phyloP scores from a whole-genome alignment of 2,329 filamentous ascomycete species.

The Didymella exigua region DNA sequence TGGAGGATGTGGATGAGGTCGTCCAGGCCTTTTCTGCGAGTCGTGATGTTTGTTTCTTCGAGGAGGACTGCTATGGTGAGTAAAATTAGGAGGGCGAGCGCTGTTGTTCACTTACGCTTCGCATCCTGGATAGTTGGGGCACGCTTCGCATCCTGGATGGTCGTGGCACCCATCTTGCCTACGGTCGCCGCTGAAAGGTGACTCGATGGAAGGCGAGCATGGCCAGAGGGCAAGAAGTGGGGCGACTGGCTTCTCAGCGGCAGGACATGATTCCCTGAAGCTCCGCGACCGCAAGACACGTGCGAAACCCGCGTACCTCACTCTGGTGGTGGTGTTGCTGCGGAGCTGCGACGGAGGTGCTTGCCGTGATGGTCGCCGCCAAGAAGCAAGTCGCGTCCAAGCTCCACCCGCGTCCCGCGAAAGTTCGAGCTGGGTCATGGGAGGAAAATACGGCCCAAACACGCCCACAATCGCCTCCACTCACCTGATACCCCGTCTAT shows the following conservation, averaged over 20 bases:
- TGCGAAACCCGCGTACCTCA: not conserved
- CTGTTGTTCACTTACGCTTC: slow-evolving; percentile 33
- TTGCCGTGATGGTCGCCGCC: slow-evolving; percentile 11
- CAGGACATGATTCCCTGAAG: not conserved
- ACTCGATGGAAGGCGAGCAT: slow-evolving; percentile 15
- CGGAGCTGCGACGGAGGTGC: slow-evolving; percentile 29
- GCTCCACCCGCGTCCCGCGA: slow-evolving; percentile 34
- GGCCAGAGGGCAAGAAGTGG: slow-evolving; percentile 2
- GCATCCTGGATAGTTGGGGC: slow-evolving; percentile 45
- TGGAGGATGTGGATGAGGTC: slow-evolving; percentile 63
- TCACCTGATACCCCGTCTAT: slow-evolving; percentile 5
- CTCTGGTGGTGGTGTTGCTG: slow-evolving; percentile 15
- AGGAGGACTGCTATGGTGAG: slow-evolving; percentile 39
- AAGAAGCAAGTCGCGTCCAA: slow-evolving; percentile 29
- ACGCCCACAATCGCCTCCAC: slow-evolving; percentile 12
- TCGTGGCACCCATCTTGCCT: slow-evolving; percentile 38
- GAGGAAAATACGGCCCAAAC: slow-evolving; percentile 32
- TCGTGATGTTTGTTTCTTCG: slow-evolving; percentile 40
- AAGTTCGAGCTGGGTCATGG: slow-evolving; percentile 29
- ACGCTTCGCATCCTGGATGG: slow-evolving; percentile 44
- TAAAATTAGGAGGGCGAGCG: not conserved
- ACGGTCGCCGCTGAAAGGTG: slow-evolving; percentile 12
- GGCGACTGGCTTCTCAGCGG: not conserved
- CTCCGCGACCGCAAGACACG: slow-evolving; percentile 6
- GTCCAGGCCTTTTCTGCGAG: slow-evolving; percentile 58